These are phyloP conservation scores for Hyphopichia khmerensis DNA, from an alignment of 1,139 yeast genomes.

Conservation along the genomic window DNA sequence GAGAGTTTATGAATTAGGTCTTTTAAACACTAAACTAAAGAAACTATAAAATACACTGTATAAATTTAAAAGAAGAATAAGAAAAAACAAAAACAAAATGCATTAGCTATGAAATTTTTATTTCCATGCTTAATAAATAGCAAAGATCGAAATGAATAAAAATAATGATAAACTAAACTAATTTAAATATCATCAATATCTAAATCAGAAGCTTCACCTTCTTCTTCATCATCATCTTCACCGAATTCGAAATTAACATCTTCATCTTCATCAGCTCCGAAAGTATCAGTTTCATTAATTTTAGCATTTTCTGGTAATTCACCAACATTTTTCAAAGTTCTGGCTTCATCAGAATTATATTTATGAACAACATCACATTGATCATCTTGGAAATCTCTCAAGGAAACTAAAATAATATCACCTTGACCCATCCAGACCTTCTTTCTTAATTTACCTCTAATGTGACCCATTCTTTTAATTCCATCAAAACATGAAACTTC, in stretches of 20 bases:
- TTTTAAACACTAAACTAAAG: neutral
- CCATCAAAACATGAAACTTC: constrained; percentile 97
- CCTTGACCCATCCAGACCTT: constrained; percentile 99
- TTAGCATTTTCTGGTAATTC: constrained; percentile 96
- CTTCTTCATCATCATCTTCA: constrained; percentile 82
- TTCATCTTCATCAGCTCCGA: constrained; percentile 95
- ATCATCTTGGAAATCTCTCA: constrained; percentile 98
- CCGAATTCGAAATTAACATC: constrained; percentile 99
- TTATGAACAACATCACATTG: constrained; percentile 98
- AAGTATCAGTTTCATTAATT: constrained; percentile 96
- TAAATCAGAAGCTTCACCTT: constrained; percentile 46
- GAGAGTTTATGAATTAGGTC: neutral
- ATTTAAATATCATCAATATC: constrained; percentile 5
- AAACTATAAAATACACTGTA: constrained; percentile 5
- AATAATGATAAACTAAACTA: neutral
- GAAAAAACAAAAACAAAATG: neutral
- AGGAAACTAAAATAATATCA: constrained; percentile 90
- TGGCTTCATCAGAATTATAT: constrained; percentile 96
- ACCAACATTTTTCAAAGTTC: constrained; percentile 92
- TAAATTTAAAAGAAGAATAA: neutral
- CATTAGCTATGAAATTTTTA: neutral
- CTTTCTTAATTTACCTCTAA: constrained; percentile 98
- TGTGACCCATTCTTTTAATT: constrained; percentile 90
- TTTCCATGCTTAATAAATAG: neutral
- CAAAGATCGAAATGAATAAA: neutral